Conservation (phyloP, 2,329 filamentous ascomycete species). For the Coniochaeta prunicola region DNA sequence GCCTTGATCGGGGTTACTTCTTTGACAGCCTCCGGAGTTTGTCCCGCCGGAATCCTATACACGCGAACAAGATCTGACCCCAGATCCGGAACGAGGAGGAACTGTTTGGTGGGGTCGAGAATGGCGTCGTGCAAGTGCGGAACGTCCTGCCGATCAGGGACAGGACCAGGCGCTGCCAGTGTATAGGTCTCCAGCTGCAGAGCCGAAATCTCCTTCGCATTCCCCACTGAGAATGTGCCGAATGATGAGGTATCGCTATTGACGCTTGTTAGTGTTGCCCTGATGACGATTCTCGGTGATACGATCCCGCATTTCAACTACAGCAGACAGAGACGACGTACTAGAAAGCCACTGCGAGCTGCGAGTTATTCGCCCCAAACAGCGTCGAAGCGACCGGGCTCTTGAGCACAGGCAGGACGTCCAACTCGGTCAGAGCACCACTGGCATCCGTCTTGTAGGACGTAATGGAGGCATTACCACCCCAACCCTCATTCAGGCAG, state of each 20-base stretch:
- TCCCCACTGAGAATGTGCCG: conserved; percentile 21
- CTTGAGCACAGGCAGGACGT: conserved; percentile 10
- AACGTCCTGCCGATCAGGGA: conserved; percentile 42
- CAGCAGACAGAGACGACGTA: background rate
- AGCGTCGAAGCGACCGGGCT: conserved; percentile 11
- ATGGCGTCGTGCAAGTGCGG: conserved; percentile 59
- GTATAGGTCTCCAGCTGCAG: conserved; percentile 32
- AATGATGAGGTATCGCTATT: conserved; percentile 16
- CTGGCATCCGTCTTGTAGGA: conserved; percentile 22
- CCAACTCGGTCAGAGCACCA: conserved; percentile 26
- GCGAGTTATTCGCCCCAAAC: conserved; percentile 6
- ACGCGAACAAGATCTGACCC: conserved; percentile 54
- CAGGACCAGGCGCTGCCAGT: conserved; percentile 28
- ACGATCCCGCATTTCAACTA: background rate
- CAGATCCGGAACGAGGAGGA: conserved; percentile 58
- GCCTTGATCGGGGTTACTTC: conserved; percentile 28
- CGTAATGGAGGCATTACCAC: conserved; percentile 10
- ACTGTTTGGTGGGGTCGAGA: conserved; percentile 56
- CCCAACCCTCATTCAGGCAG: conserved; percentile 51
- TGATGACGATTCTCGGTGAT: background rate
- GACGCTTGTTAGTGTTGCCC: background rate
- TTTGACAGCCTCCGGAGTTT: background rate
- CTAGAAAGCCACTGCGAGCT: conserved; percentile 11
- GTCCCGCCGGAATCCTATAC: conserved; percentile 25
- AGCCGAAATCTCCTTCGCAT: conserved; percentile 21